Base-by-base conservation (phyloP, 805 yeast genomes). In the Sugiyamaella qingdaonensis region DNA sequence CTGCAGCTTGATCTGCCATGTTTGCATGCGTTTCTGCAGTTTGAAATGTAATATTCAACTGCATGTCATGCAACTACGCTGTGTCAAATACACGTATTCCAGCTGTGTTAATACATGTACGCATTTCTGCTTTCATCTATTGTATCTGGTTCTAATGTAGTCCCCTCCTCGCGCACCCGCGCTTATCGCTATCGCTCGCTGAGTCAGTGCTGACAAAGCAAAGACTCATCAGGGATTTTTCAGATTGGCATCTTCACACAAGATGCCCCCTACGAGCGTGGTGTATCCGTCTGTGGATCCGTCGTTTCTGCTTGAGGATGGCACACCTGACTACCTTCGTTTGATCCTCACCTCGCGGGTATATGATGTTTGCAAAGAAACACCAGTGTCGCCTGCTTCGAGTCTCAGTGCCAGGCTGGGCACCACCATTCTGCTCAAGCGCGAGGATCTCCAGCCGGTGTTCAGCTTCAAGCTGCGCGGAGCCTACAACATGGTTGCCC, bases 401-500 rank as follows among this genome's bases (percentile, higher is more conserved):
- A 82, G 85, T 27, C 74, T 94, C 46, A 84, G 94, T 1, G 84
- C 82, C 47, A 84, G 81, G 63, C 74, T 84, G n/a, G 87, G 86
- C 49, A 77, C 96, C 44, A 84, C 84, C 39, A 84, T 95, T 13
- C 75, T 78, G 54, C 73, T 94, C 60, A 94, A 94, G 66, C 79
- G 99, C 60, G 99, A 94, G 66, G 99, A 95, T 65, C 75, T 90
- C 35, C 77, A 89, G 53, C 98, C 99, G 0, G 99, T 94, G 4
- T 95, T 94, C 70, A 86, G 95, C 44, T 94, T 94, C 79, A 94
- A 94, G 72, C 77, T 94, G 55, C 84, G 99, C 68, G 99, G 99
- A 54, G 99, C 99, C 14, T 89, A 91, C 72, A 94, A 94, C 69
- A 90, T 89, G 96, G 86, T 94, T 62, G 95, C 98, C 34, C 88